Percentiles rank a stretch among this genome's conserved stretches.
phyloP scores from a whole-genome alignment of 2,329 filamentous ascomycete species.

The Penicillium frequentans region DNA sequence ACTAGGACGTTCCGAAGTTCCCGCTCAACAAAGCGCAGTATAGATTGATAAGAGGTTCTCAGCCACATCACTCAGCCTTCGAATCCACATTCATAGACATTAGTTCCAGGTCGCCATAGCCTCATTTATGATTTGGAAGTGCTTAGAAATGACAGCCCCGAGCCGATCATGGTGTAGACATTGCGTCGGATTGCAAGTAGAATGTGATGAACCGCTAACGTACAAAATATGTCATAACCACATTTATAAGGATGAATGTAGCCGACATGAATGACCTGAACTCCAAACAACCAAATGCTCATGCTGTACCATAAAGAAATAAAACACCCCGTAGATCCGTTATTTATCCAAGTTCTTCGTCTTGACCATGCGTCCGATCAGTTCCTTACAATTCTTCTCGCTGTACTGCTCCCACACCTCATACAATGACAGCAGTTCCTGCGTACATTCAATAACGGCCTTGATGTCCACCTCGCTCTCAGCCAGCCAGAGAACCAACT shows the following conservation, averaged over 20 bases:
- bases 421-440: constrained; percentile 89
- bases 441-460: constrained; percentile 82
- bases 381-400: constrained; percentile 65
- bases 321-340: not conserved
- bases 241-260: not conserved
- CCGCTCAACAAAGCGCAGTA: not conserved
- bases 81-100: not conserved
- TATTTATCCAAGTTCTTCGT: constrained; percentile 59
- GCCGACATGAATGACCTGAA: not conserved
- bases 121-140: not conserved
- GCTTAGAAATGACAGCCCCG: not conserved
- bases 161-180: not conserved
- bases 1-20: not conserved
- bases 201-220: not conserved
- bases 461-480: constrained; percentile 84
- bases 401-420: constrained; percentile 69
- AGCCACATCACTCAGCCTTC: not conserved
- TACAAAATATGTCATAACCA: not conserved
- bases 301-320: not conserved
- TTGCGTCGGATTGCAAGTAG: not conserved
- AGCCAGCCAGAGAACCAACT: constrained; percentile 77
- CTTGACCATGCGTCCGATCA: constrained; percentile 63
- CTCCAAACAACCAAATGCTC: too few relatives aligned
- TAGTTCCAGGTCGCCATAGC: not conserved
- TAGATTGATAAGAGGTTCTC: not conserved